Percentiles rank a stretch among this genome's conserved stretches.
These are phyloP conservation scores for Peronospora farinosa DNA, from an alignment of 352 stramenopile species.

Conservation along the genomic window DNA sequence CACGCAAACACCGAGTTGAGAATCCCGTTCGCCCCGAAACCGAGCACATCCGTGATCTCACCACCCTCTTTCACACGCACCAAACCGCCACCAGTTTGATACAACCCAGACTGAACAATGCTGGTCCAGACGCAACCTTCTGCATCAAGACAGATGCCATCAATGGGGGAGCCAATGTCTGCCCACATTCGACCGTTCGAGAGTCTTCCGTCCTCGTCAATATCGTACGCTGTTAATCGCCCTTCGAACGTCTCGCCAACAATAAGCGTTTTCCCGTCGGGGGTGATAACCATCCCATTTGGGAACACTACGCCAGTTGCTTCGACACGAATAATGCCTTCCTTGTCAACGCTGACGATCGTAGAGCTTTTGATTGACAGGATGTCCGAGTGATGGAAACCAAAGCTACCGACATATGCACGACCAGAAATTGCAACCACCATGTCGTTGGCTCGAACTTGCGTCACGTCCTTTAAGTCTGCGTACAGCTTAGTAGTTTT, in stretches of 20 bases:
- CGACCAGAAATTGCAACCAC: slow-evolving; percentile 40
- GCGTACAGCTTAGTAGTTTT: slow-evolving; percentile 38
- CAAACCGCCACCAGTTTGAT: slow-evolving; percentile 40
- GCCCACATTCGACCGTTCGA: slow-evolving; percentile 51
- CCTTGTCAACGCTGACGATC: slow-evolving; percentile 49
- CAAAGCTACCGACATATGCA: slow-evolving; percentile 60
- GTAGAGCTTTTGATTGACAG: slow-evolving; percentile 39
- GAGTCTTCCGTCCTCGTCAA: slow-evolving; percentile 40
- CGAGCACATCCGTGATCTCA: slow-evolving; percentile 45
- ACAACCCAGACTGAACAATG: slow-evolving; percentile 45
- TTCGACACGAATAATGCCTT: slow-evolving; percentile 41
- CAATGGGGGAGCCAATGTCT: slow-evolving; percentile 35
- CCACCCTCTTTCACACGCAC: slow-evolving; percentile 53
- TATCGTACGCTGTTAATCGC: slow-evolving; percentile 55
- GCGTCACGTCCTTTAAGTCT: slow-evolving; percentile 44
- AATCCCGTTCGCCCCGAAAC: slow-evolving; percentile 57
- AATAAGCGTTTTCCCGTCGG: slow-evolving; percentile 68
- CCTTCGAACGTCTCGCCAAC: slow-evolving; percentile 55
- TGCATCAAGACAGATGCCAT: slow-evolving; percentile 61
- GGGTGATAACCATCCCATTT: slow-evolving; percentile 66
- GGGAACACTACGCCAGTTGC: slow-evolving; percentile 57
- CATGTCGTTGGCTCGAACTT: slow-evolving; percentile 56
- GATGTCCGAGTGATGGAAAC: slow-evolving; percentile 40
- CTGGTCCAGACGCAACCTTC: slow-evolving; percentile 63
- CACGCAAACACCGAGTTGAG: slow-evolving; percentile 50